Conservation (phyloP, 176 grass and related monocot species). For the Saccharum officinarum region DNA sequence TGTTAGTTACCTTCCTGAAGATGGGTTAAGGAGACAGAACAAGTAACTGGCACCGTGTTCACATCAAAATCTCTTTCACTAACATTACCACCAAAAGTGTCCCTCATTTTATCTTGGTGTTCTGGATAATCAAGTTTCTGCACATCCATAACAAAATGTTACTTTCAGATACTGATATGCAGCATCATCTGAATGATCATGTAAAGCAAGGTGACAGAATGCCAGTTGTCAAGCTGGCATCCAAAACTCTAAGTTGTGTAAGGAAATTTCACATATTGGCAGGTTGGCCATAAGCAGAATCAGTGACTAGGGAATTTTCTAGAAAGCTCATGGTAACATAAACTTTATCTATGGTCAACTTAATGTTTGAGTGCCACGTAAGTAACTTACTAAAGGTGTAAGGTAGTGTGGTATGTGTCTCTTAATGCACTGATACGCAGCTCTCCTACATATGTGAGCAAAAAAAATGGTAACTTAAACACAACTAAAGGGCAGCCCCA, state of each 20-base stretch:
- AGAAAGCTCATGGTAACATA: not conserved
- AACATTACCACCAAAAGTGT: not conserved
- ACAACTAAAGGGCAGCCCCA: not conserved
- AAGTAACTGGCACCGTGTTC: slow-evolving; percentile 13
- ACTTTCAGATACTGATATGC: not conserved
- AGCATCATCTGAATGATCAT: slow-evolving; percentile 10
- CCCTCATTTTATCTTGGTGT: not conserved
- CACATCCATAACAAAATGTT: slow-evolving; percentile 6
- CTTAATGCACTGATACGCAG: not conserved
- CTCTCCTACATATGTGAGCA: not conserved
- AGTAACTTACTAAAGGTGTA: not conserved
- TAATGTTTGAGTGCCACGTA: not conserved
- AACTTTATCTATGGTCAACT: not conserved
- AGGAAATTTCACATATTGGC: not conserved
- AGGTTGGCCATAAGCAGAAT: not conserved
- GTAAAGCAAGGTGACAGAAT: slow-evolving; percentile 16
- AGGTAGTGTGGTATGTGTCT: not conserved
- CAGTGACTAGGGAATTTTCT: not conserved
- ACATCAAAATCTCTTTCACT: slow-evolving; percentile 33
- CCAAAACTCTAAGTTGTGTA: not conserved
- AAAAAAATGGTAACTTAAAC: not conserved
- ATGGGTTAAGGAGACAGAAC: slow-evolving; percentile 22
- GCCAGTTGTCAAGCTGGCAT: not conserved
- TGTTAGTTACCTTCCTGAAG: slow-evolving; percentile 32
- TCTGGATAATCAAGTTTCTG: slow-evolving; percentile 40